These are phyloP conservation scores for Elsinoe ampelina DNA, from an alignment of 2,329 filamentous ascomycete species.

Conservation along the genomic window DNA sequence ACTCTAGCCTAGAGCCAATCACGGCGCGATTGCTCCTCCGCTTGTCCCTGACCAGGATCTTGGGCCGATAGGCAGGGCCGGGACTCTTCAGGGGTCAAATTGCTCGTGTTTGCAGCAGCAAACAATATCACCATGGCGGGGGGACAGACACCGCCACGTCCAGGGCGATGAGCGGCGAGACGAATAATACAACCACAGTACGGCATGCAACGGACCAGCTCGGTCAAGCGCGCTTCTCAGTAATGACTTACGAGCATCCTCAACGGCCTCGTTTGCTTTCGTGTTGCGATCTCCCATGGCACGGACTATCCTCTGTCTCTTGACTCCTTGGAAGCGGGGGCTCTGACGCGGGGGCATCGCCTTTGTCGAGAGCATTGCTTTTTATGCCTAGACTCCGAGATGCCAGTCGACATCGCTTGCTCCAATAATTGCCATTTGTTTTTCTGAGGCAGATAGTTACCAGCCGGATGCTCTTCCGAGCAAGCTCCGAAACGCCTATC, in stretches of 20 bases:
- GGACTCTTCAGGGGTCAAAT: not conserved
- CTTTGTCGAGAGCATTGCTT: not conserved
- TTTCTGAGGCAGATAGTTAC: too few relatives aligned
- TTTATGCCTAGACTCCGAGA: not conserved
- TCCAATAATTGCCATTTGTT: too few relatives aligned
- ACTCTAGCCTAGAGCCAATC: constrained; percentile 5
- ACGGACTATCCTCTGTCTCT: constrained; percentile 8
- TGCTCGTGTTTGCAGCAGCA: not conserved
- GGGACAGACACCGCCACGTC: too few relatives aligned
- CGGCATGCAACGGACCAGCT: not conserved
- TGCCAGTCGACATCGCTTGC: too few relatives aligned
- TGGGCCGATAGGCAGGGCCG: not conserved
- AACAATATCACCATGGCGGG: not conserved
- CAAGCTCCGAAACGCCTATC: too few relatives aligned
- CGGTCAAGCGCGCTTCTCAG: not conserved
- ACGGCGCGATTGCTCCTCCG: not conserved
- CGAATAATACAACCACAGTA: too few relatives aligned
- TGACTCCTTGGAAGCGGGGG: not conserved
- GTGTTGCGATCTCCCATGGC: constrained; percentile 7
- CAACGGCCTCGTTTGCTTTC: constrained; percentile 6
- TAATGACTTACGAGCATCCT: not conserved
- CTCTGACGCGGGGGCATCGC: not conserved
- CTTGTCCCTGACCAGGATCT: constrained; percentile 9
- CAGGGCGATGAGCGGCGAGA: too few relatives aligned
- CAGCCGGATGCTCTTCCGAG: too few relatives aligned